phyloP scores from a whole-genome alignment of 2,329 filamentous ascomycete species.

The Calonectria henricotiae region DNA sequence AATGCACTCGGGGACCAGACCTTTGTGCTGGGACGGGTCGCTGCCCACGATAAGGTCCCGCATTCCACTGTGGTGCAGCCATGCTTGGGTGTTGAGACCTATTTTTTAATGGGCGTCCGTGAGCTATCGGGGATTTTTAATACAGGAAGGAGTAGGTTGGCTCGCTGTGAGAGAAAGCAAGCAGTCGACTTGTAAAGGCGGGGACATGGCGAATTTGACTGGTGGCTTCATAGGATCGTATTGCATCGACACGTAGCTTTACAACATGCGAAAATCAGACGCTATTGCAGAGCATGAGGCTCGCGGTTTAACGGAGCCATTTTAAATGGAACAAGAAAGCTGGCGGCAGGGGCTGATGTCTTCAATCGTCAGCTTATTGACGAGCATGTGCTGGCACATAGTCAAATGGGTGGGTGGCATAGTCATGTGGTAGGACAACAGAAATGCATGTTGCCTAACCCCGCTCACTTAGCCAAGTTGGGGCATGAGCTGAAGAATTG shows the following conservation, averaged over 20 bases:
- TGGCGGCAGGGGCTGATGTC: background rate
- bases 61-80: slow-evolving; percentile 8
- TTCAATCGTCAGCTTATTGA: background rate
- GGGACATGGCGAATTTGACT: too few species aligned
- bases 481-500: background rate
- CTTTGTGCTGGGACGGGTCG: background rate
- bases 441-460: background rate
- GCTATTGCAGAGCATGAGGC: too few species aligned
- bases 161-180: too few species aligned
- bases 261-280: too few species aligned
- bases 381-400: background rate
- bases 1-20: background rate
- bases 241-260: too few species aligned
- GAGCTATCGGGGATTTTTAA: background rate
- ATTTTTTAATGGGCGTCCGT: background rate
- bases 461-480: background rate
- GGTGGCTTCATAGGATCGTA: too few species aligned
- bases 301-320: background rate
- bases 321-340: background rate
- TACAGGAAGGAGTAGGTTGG: too few species aligned
- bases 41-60: background rate
- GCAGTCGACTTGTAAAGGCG: too few species aligned
- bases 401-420: background rate
- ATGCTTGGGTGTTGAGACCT: background rate
- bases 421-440: slow-evolving; percentile 2